phyloP scores from a whole-genome alignment of 2,329 filamentous ascomycete genomes.

The Exophiala bonariae region DNA sequence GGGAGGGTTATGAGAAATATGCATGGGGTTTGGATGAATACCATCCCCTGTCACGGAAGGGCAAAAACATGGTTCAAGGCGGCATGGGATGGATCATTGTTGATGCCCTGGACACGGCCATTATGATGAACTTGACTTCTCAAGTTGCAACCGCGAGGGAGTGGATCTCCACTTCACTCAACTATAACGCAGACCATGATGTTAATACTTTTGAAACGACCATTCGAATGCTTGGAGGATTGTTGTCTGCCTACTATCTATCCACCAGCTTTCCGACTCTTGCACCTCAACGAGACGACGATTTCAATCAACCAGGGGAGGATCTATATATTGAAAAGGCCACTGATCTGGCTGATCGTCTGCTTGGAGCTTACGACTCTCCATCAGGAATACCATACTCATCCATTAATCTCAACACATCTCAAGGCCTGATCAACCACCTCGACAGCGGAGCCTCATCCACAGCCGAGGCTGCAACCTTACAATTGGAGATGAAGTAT shows the following conservation, averaged over 20 bases:
- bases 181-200: constrained; percentile 81
- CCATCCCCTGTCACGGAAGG: constrained; percentile 75
- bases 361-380: constrained; percentile 86
- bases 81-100: constrained; percentile 98
- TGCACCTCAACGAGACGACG: constrained; percentile 71
- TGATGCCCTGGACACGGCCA: constrained; percentile 92
- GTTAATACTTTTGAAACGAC: constrained; percentile 98
- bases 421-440: constrained; percentile 76
- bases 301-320: constrained; percentile 72
- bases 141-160: constrained; percentile 80
- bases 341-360: constrained; percentile 82
- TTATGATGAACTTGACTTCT: constrained; percentile 94
- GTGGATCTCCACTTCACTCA: constrained; percentile 79
- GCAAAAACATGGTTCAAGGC: constrained; percentile 79
- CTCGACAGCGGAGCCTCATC: constrained; percentile 84
- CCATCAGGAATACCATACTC: constrained; percentile 84
- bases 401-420: constrained; percentile 81
- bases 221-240: constrained; percentile 92
- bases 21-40: constrained; percentile 96
- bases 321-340: constrained; percentile 96
- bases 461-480: constrained; percentile 85
- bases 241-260: constrained; percentile 93
- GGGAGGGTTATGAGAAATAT: constrained; percentile 88
- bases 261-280: constrained; percentile 79
- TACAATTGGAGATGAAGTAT: constrained; percentile 98